Evolutionary conservation across 495 filamentous ascomycete species (phyloP).

Genomic region (Elasticomyces elasticus): DNA sequence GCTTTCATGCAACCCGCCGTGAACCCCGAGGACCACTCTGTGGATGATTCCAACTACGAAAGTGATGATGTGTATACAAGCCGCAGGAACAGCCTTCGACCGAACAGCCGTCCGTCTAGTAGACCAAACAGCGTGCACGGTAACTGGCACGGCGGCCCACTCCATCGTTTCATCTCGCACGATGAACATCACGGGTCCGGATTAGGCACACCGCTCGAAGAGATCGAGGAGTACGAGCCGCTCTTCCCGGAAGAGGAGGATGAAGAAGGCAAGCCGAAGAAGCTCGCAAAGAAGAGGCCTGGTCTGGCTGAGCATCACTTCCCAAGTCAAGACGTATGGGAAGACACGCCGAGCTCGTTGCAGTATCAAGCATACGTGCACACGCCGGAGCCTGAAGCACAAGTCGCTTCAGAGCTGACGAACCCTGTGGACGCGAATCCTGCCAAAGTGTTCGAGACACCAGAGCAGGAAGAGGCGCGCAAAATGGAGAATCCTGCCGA

Average conservation of each 20-base stretch:
- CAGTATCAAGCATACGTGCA: slow-evolving; percentile 77
- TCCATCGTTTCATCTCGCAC: slow-evolving; percentile 43
- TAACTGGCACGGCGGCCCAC: slow-evolving; percentile 27
- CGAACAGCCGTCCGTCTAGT: slow-evolving; percentile 62
- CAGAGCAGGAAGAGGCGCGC: slow-evolving; percentile 46
- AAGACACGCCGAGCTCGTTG: slow-evolving; percentile 83
- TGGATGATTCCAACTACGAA: slow-evolving; percentile 49
- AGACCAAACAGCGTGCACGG: slow-evolving; percentile 56
- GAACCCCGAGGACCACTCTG: slow-evolving; percentile 50
- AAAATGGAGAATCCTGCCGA: slow-evolving; percentile 27
- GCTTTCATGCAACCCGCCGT: slow-evolving; percentile 63
- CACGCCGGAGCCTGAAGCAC: slow-evolving; percentile 55
- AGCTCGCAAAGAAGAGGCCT: slow-evolving; percentile 56
- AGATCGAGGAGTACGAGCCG: slow-evolving; percentile 91
- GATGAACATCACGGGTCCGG: slow-evolving; percentile 44
- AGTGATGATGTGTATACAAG: slow-evolving; percentile 25
- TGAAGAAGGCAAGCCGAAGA: slow-evolving; percentile 43
- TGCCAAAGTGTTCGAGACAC: slow-evolving; percentile 40
- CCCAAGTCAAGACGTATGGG: slow-evolving; percentile 92
- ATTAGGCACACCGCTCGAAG: slow-evolving; percentile 68
- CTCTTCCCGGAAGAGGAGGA: slow-evolving; percentile 77
- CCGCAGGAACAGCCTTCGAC: slow-evolving; percentile 42
- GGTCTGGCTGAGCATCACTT: slow-evolving; percentile 60
- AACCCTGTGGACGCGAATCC: slow-evolving; percentile 24
- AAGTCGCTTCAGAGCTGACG: slow-evolving; percentile 23